phyloP scores from a whole-genome alignment of 1,284 basidiomycete species.

The Microbotryomycetes sp. region DNA sequence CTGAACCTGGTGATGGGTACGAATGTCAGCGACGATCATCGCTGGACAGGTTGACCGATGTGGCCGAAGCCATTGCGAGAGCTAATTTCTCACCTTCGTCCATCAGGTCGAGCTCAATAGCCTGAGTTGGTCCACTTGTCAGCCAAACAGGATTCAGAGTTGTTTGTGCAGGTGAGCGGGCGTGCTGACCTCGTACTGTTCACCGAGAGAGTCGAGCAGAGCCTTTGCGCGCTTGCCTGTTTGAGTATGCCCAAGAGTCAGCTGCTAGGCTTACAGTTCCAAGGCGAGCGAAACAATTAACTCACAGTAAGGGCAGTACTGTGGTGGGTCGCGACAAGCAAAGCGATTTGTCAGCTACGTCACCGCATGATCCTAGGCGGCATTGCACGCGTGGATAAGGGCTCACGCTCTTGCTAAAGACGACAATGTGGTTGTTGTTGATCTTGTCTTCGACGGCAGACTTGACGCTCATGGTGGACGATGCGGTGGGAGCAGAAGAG shows the following conservation, averaged over 20 bases:
- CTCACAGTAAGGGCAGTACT: not conserved
- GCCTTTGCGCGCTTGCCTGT: constrained; percentile 38
- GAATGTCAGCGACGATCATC: not conserved
- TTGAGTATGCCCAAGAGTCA: not conserved
- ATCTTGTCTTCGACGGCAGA: constrained; percentile 40
- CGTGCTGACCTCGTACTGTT: constrained; percentile 33
- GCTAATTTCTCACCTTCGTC: constrained; percentile 33
- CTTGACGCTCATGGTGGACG: constrained; percentile 39
- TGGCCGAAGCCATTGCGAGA: not conserved
- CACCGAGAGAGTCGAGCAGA: constrained; percentile 37
- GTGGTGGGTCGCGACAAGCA: not conserved
- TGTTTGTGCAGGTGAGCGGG: no score
- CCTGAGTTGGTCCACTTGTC: constrained; percentile 5
- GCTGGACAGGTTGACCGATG: not conserved
- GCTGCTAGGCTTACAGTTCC: not conserved
- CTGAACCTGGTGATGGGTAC: constrained; percentile 3
- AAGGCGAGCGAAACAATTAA: no score
- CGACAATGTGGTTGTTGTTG: constrained; percentile 37
- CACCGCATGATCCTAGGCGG: not conserved
- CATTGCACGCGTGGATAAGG: not conserved
- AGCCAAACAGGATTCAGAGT: not conserved
- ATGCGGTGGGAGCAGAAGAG: not conserved
- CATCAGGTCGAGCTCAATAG: constrained; percentile 42
- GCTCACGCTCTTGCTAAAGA: constrained; percentile 33
- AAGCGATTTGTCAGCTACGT: not conserved